A percentile compares a stretch with the other conserved stretches of the same genome.
phyloP scores from a whole-genome alignment of 2,329 filamentous ascomycete genomes.

The Rugonectria rugulosa region DNA sequence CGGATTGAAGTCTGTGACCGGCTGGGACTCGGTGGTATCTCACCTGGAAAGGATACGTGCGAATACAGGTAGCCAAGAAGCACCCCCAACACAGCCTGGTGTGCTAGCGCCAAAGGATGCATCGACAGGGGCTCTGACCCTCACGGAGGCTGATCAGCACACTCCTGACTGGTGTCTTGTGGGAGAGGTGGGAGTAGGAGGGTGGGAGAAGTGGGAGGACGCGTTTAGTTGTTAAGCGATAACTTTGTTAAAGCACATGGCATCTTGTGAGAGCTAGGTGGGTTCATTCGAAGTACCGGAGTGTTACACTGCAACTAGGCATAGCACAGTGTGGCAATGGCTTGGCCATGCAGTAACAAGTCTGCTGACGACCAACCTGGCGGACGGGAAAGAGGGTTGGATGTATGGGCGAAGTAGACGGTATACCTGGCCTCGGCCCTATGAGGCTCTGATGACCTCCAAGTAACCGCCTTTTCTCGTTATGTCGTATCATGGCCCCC shows the following conservation, averaged over 20 bases:
- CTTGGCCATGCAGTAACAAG: background rate
- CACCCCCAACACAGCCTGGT: slow-evolving; percentile 23
- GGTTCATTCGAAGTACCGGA: too few relatives aligned
- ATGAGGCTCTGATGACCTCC: slow-evolving; percentile 13
- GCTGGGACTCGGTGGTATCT: background rate
- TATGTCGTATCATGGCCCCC: background rate
- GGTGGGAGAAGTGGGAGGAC: slow-evolving; percentile 1
- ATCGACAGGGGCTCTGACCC: slow-evolving; percentile 31
- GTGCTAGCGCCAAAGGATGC: slow-evolving; percentile 5
- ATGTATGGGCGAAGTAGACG: background rate
- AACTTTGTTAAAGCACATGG: too few relatives aligned
- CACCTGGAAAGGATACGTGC: background rate
- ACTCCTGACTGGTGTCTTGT: slow-evolving; percentile 26
- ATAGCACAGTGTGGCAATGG: slow-evolving; percentile 15
- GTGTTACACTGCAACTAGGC: background rate
- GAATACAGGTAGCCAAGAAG: background rate
- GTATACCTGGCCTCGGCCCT: slow-evolving; percentile 1
- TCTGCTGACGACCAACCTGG: background rate
- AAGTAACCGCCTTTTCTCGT: background rate
- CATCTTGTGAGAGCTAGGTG: too few relatives aligned
- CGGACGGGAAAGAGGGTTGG: slow-evolving; percentile 3
- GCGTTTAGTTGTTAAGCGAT: slow-evolving; percentile 11
- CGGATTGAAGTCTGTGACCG: background rate
- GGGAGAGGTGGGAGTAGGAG: too few relatives aligned
- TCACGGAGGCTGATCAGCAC: slow-evolving; percentile 32